A percentile compares a stretch with the other conserved stretches of the same genome.
Conservation (phyloP, 768 basidiomycete genomes). For the Mycena metata region DNA sequence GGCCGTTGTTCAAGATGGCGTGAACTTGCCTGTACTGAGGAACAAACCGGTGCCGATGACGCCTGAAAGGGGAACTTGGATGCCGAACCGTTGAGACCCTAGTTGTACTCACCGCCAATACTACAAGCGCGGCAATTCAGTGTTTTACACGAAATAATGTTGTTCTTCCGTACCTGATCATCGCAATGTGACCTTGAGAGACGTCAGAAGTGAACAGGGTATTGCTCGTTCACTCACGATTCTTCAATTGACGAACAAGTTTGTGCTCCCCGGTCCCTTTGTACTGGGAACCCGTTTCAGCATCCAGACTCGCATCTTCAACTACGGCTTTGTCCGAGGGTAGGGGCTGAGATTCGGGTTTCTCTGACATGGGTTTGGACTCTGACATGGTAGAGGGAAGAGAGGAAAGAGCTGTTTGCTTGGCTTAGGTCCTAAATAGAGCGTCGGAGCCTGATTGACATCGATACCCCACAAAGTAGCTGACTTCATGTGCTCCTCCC, state of each 20-base stretch:
- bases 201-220: neutral
- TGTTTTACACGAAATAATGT: neutral
- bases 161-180: constrained; percentile 26
- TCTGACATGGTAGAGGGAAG: too few relatives aligned
- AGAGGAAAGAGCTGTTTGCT: too few relatives aligned
- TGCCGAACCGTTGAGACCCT: too few relatives aligned
- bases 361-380: constrained; percentile 8
- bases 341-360: neutral
- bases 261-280: constrained; percentile 25
- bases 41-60: constrained; percentile 66
- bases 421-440: too few relatives aligned
- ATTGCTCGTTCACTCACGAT: constrained; percentile 22
- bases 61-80: neutral
- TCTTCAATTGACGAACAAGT: constrained; percentile 33
- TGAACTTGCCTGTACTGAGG: constrained; percentile 62
- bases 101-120: constrained; percentile 61
- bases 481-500: too few relatives aligned
- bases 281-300: constrained; percentile 7
- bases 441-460: too few relatives aligned
- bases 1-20: neutral
- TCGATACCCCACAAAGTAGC: too few relatives aligned
- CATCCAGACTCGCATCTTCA: constrained; percentile 10
- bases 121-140: constrained; percentile 45
- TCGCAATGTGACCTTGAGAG: constrained; percentile 30
- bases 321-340: constrained; percentile 20